Evolutionary conservation across 179 eudicot species (phyloP).

Genomic region (Beta corolliflora): DNA sequence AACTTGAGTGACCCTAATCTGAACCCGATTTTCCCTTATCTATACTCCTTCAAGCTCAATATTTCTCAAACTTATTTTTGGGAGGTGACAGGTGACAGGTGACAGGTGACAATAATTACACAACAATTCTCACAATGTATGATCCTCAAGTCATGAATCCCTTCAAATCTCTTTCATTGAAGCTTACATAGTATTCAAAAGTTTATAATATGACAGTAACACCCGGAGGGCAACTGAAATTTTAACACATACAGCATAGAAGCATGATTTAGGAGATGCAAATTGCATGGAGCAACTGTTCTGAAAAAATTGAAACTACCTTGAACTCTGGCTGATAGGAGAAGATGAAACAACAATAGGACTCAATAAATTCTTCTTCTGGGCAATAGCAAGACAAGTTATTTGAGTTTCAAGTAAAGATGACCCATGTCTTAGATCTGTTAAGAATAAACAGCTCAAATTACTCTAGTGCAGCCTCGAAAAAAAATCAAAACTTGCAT

Average conservation of each 20-base stretch:
- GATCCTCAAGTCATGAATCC: constrained; percentile 6
- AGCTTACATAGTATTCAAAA: background rate
- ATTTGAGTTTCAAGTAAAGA: constrained; percentile 35
- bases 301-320: constrained; percentile 31
- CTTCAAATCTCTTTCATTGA: background rate
- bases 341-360: constrained; percentile 33
- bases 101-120: background rate
- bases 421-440: constrained; percentile 51
- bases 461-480: background rate
- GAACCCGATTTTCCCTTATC: too few species aligned
- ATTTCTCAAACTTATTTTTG: too few species aligned
- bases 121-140: background rate
- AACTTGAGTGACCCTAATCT: too few species aligned
- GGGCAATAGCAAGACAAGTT: constrained; percentile 40
- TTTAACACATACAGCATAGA: background rate
- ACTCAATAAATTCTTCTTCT: constrained; percentile 32
- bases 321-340: constrained; percentile 37
- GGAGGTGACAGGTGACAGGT: too few species aligned
- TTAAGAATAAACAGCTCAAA: constrained; percentile 4
- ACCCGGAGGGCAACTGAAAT: background rate
- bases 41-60: too few species aligned
- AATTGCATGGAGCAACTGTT: too few species aligned
- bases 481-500: constrained; percentile 15
- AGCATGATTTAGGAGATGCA: constrained; percentile 3
- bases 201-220: background rate